Percentiles rank a stretch among this genome's conserved stretches.
Conservation (phyloP, 2,329 filamentous ascomycete species). For the Chaetomiaceae sp. region DNA sequence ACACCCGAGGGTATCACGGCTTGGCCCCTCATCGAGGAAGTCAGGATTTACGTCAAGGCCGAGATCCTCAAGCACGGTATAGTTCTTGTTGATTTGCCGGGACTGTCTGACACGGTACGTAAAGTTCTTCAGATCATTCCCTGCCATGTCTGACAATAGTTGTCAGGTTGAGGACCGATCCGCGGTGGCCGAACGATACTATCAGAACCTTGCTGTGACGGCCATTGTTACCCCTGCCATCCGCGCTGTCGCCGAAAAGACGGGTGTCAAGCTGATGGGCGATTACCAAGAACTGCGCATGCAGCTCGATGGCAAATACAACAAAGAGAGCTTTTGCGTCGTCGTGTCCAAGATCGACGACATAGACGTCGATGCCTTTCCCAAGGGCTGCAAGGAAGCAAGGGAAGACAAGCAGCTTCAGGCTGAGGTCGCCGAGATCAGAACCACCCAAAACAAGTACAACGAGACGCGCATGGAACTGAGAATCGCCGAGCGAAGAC, state of each 20-base stretch:
- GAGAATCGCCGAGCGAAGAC: background rate
- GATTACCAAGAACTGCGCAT: slow-evolving; percentile 13
- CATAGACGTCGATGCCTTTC: slow-evolving; percentile 12
- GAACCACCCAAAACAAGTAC: background rate
- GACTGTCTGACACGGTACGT: slow-evolving; percentile 9
- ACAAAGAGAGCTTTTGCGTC: slow-evolving; percentile 15
- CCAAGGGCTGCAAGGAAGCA: background rate
- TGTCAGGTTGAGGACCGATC: slow-evolving; percentile 8
- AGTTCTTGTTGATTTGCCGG: slow-evolving; percentile 18
- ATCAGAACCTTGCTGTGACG: slow-evolving; percentile 6
- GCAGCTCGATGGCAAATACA: slow-evolving; percentile 13
- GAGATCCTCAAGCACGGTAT: slow-evolving; percentile 13
- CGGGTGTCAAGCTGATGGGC: slow-evolving; percentile 12
- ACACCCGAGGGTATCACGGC: background rate
- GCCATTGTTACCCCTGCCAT: slow-evolving; percentile 15
- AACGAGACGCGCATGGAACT: background rate
- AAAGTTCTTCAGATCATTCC: background rate
- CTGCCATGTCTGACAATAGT: background rate
- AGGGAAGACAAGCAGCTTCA: background rate
- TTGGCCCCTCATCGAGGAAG: slow-evolving; percentile 19
- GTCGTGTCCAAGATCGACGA: slow-evolving; percentile 20
- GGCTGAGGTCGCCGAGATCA: background rate
- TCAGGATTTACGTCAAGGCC: slow-evolving; percentile 14
- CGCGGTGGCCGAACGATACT: slow-evolving; percentile 9
- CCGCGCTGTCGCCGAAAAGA: slow-evolving; percentile 17